Evolutionary conservation across 1,139 yeast species (phyloP).

Genomic region (Hemisphaericaspora subhashii): DNA sequence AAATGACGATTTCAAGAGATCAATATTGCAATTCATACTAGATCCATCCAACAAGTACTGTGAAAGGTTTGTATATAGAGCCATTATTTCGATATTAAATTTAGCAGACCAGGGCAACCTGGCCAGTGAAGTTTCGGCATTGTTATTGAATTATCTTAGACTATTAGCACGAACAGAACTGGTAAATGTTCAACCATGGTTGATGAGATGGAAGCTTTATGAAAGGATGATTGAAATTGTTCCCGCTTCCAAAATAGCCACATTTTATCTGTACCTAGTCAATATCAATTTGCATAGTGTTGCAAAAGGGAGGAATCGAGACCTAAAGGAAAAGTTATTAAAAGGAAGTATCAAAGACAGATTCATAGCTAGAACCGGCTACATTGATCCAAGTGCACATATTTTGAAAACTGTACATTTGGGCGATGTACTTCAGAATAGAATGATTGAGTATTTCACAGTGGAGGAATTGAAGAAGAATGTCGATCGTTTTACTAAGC

Average conservation of each 20-base stretch:
- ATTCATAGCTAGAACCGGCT: conserved; percentile 40
- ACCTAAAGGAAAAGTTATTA: conserved; percentile 25
- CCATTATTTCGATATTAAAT: conserved; percentile 22
- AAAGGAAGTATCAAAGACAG: conserved; percentile 33
- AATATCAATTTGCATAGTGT: conserved; percentile 34
- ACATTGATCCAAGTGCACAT: conserved; percentile 39
- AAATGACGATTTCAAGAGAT: conserved; percentile 24
- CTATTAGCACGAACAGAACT: conserved; percentile 23
- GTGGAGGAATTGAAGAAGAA: conserved; percentile 28
- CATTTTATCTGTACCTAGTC: conserved; percentile 34
- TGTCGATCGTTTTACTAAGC: conserved; percentile 24
- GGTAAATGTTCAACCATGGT: conserved; percentile 26
- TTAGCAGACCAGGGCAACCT: conserved; percentile 14
- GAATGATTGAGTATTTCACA: conserved; percentile 33
- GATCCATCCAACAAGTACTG: conserved; percentile 22
- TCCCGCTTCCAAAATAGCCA: conserved; percentile 22
- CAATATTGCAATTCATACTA: conserved; percentile 29
- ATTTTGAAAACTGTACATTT: conserved; percentile 23
- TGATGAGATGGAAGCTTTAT: conserved; percentile 21
- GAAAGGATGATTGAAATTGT: conserved; percentile 21
- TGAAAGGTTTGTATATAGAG: conserved; percentile 19
- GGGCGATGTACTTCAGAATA: conserved; percentile 20
- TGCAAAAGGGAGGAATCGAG: conserved; percentile 15
- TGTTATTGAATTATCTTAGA: conserved; percentile 26
- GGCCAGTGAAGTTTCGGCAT: conserved; percentile 15